Conservation (phyloP, 2,329 filamentous ascomycete species). For the Fusarium sp. region DNA sequence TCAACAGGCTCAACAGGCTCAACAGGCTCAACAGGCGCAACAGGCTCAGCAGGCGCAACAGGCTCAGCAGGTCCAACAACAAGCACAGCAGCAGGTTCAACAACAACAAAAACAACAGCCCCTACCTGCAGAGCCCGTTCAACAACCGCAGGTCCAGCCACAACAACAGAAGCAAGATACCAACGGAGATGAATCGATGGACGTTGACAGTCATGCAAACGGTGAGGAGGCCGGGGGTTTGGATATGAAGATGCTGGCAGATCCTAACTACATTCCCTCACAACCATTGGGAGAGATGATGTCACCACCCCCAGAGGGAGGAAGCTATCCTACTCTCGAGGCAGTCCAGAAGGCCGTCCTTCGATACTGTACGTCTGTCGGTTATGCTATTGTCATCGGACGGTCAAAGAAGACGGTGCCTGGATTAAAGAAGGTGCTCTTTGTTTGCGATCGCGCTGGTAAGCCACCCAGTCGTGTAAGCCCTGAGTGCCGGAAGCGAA, state of each 20-base stretch:
- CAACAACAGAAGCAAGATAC: constrained; percentile 57
- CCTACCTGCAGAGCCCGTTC: constrained; percentile 50
- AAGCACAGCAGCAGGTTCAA: constrained; percentile 43
- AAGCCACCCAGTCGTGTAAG: constrained; percentile 72
- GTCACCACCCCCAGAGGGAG: constrained; percentile 73
- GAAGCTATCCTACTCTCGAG: constrained; percentile 73
- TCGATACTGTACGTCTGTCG: constrained; percentile 74
- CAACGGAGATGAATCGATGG: constrained; percentile 64
- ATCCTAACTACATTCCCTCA: constrained; percentile 64
- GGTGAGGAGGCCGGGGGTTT: constrained; percentile 60
- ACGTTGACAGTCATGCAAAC: constrained; percentile 64
- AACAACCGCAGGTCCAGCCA: constrained; percentile 52
- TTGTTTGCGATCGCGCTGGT: constrained; percentile 75
- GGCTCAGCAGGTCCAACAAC: constrained; percentile 12
- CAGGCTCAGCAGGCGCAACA: constrained; percentile 48
- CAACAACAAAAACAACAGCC: constrained; percentile 50
- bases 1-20: constrained; percentile 48
- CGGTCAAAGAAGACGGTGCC: constrained; percentile 76
- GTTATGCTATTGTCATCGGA: constrained; percentile 76
- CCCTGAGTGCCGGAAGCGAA: constrained; percentile 73
- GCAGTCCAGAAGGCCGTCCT: constrained; percentile 74
- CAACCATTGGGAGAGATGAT: constrained; percentile 70
- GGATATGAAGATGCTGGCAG: constrained; percentile 63
- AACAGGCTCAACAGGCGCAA: constrained; percentile 3
- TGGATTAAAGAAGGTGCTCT: constrained; percentile 75